Conservation (phyloP, 306 rosid genomes). For the Lagenaria siceraria region DNA sequence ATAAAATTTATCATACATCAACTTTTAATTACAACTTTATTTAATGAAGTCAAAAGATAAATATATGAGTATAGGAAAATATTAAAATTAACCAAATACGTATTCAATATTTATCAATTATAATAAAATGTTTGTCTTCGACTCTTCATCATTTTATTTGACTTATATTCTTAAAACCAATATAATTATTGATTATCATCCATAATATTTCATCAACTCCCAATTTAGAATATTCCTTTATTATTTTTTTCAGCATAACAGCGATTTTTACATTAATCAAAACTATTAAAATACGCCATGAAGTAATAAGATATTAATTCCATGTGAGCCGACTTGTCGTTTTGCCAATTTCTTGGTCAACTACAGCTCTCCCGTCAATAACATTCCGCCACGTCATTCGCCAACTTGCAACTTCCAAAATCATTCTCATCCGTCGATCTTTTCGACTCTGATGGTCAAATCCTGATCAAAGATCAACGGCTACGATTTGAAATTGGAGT, state of each 20-base stretch:
- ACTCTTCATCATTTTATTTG: neutral
- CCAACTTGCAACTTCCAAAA: neutral
- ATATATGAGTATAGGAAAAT: too few relatives aligned
- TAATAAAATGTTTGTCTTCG: neutral
- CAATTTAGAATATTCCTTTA: neutral
- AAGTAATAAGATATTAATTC: neutral
- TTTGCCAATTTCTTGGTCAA: neutral
- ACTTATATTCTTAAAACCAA: neutral
- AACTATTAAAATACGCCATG: neutral
- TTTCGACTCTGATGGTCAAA: neutral
- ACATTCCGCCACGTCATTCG: neutral
- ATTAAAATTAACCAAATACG: too few relatives aligned
- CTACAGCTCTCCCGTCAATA: neutral
- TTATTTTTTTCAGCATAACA: neutral
- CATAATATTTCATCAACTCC: neutral
- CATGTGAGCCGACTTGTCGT: constrained; percentile 4
- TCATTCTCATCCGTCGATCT: neutral
- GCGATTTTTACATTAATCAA: neutral
- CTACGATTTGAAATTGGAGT: neutral
- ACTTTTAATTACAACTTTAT: neutral
- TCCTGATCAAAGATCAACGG: neutral
- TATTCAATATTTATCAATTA: neutral
- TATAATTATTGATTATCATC: neutral
- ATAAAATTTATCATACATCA: neutral
- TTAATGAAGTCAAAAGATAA: too few relatives aligned